These are phyloP conservation scores for Fusarium sp. DNA, from an alignment of 2,329 filamentous ascomycete species.

Conservation along the genomic window DNA sequence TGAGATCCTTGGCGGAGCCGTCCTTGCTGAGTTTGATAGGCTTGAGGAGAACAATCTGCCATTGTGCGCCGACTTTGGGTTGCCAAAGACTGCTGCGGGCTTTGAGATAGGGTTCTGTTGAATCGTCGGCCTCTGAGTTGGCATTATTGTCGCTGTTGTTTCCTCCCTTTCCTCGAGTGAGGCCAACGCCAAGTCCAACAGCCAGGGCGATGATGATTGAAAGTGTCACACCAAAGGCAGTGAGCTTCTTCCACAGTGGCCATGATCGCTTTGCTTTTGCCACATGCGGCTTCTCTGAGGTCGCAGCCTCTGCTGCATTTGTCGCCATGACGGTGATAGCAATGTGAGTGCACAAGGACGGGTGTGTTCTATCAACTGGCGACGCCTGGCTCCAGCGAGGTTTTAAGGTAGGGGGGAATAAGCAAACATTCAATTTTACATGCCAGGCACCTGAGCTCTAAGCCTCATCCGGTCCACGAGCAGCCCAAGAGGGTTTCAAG, in stretches of 20 bases:
- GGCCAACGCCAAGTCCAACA: constrained; percentile 66
- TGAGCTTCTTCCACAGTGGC: constrained; percentile 46
- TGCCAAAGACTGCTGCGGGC: constrained; percentile 55
- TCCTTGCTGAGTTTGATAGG: constrained; percentile 55
- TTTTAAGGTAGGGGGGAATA: constrained; percentile 1
- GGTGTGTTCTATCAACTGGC: background rate
- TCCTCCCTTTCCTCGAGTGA: constrained; percentile 49
- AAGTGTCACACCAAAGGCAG: constrained; percentile 38
- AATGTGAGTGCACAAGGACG: background rate
- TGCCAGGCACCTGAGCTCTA: constrained; percentile 23
- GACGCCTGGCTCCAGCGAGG: background rate
- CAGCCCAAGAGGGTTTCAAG: constrained; percentile 6
- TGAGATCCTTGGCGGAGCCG: constrained; percentile 37
- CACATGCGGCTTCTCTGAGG: constrained; percentile 7
- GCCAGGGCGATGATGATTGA: constrained; percentile 54
- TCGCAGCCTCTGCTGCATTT: constrained; percentile 2
- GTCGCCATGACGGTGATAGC: constrained; percentile 2
- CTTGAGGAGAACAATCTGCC: constrained; percentile 68
- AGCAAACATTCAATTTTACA: constrained; percentile 2
- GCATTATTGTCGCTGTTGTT: constrained; percentile 28
- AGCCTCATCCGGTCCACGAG: constrained; percentile 21
- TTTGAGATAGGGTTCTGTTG: constrained; percentile 22
- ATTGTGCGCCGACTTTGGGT: constrained; percentile 61
- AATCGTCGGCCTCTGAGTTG: constrained; percentile 34
- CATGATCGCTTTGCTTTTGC: constrained; percentile 28